Evolutionary conservation across 768 basidiomycete species (phyloP), one percentile per base, ranked within the genome.

Genomic region (Paxillus involutus): DNA sequence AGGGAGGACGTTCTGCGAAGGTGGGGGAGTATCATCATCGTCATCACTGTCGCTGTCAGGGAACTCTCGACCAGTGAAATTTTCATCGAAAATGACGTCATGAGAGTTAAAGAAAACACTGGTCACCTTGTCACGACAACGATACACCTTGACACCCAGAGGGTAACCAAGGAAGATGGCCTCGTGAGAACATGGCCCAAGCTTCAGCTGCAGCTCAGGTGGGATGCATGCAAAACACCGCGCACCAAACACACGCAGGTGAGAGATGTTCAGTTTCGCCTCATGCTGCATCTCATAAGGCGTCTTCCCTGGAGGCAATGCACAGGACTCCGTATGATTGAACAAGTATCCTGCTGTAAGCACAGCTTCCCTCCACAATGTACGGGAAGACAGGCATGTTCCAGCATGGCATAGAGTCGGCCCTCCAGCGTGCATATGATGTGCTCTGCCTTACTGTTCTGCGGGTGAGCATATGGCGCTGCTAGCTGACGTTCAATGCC

Each of bases 151-250:
- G 16, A 53, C 39, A 12, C 45, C 52, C 1, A 10, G n/a, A 10
- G 45, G 52, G 29, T 53, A 53, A 4, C 52, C 45, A n/a, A 53
- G 33, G 36, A 52, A 52, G 12, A 52, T 41, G 3, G 30, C 51
- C 43, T 44, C 43, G 9, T 29, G 2, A 9, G 33, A 52, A 10
- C 24, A 11, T 3, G 32, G 29, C 1, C 42, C 51, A 32, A 45
- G 42, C 29, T 52, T 52, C 7, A 29, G 1, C 14, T 37, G 33
- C 32, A 29, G 43, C 14, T 52, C 33, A 1, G 37, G 29, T 8
- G 51, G 51, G 33, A 45, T 45, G 43, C 30, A 33, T n/a, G 43
- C 51, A 37, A 45, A 52, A 21, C 51, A 43, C n/a, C 33, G 2
- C 10, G n/a, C n/a, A 14, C 51, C 51, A 9, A 29, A 52, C 6